phyloP scores from a whole-genome alignment of 768 basidiomycete genomes.

The Lepiota venenata region DNA sequence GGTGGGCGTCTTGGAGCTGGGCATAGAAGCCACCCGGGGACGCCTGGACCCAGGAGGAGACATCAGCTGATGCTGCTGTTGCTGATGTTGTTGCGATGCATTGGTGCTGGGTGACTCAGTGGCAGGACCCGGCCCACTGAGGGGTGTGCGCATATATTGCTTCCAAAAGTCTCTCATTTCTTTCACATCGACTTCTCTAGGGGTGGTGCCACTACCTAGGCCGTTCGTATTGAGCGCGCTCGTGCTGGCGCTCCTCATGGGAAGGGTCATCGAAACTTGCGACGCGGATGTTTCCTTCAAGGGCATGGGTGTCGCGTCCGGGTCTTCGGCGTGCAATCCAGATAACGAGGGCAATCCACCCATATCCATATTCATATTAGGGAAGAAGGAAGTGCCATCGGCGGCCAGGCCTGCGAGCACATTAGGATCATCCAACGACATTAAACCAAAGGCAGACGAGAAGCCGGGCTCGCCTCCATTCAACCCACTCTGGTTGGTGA shows the following conservation, averaged over 20 bases:
- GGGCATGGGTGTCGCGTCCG: conserved; percentile 49
- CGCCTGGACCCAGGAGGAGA: conserved; percentile 29
- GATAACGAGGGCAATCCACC: neutral
- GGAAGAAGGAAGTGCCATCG: conserved; percentile 57
- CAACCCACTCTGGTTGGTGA: conserved; percentile 8
- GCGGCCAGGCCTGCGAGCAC: conserved; percentile 59
- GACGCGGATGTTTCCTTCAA: conserved; percentile 18
- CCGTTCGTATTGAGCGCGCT: neutral
- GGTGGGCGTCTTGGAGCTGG: conserved; percentile 65
- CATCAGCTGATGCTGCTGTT: neutral
- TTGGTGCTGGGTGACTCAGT: conserved; percentile 4
- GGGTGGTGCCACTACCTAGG: conserved; percentile 8
- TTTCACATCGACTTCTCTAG: conserved; percentile 26
- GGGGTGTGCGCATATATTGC: conserved; percentile 68
- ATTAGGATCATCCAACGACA: conserved; percentile 73
- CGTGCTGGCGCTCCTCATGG: conserved; percentile 6
- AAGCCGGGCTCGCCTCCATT: conserved; percentile 31
- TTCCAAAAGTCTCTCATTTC: conserved; percentile 75
- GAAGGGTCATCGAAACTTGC: conserved; percentile 6
- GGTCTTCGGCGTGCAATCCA: conserved; percentile 23
- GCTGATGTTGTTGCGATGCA: conserved; percentile 5
- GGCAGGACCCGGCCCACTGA: conserved; percentile 33
- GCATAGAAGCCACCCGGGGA: conserved; percentile 62
- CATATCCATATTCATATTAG: conserved; percentile 17
- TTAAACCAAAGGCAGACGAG: conserved; percentile 66